Percentiles rank a stretch among this genome's conserved stretches.
Conservation (phyloP, 2,329 filamentous ascomycete species). For the Hawksworthiomyces lignivorus region DNA sequence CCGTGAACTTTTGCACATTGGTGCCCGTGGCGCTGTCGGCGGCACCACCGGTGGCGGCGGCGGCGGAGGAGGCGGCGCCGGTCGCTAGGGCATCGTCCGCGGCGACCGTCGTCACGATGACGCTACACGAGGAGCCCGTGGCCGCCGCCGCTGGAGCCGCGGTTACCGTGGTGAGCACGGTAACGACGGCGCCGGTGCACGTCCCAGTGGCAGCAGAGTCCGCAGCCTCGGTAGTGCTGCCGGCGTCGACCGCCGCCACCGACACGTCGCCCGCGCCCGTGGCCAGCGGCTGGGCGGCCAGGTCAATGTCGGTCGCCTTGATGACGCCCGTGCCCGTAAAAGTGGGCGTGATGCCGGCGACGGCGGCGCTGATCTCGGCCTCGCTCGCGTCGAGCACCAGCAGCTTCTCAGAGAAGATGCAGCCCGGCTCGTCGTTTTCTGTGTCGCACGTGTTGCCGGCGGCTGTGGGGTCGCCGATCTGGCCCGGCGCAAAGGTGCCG, state of each 20-base stretch:
- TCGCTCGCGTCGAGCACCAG: slow-evolving; percentile 46
- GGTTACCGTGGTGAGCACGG: slow-evolving; percentile 14
- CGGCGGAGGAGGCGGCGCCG: no score
- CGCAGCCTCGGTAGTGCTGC: slow-evolving; percentile 6
- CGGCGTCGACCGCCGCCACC: slow-evolving; percentile 12
- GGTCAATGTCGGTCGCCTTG: slow-evolving; percentile 17
- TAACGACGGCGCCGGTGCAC: background rate
- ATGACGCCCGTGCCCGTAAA: slow-evolving; percentile 17
- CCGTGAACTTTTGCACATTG: no score
- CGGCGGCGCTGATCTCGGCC: slow-evolving; percentile 46
- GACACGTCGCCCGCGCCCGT: slow-evolving; percentile 7
- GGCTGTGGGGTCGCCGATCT: slow-evolving; percentile 29
- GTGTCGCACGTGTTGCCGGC: slow-evolving; percentile 48
- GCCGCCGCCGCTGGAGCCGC: slow-evolving; percentile 12
- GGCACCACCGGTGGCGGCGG: no score
- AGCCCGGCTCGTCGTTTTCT: slow-evolving; percentile 40
- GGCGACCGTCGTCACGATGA: slow-evolving; percentile 11
- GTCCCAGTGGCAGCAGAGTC: background rate
- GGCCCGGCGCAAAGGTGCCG: slow-evolving; percentile 56
- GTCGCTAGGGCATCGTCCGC: slow-evolving; percentile 15
- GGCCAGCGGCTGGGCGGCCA: slow-evolving; percentile 16
- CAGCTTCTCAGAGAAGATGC: slow-evolving; percentile 48
- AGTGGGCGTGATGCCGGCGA: slow-evolving; percentile 27
- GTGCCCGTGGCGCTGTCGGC: no score
- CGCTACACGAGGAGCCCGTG: slow-evolving; percentile 12